Percentiles rank a stretch among this genome's conserved stretches.
Evolutionary conservation across 2,329 filamentous ascomycete species (phyloP).

Genomic region (Aspergillus sp.): DNA sequence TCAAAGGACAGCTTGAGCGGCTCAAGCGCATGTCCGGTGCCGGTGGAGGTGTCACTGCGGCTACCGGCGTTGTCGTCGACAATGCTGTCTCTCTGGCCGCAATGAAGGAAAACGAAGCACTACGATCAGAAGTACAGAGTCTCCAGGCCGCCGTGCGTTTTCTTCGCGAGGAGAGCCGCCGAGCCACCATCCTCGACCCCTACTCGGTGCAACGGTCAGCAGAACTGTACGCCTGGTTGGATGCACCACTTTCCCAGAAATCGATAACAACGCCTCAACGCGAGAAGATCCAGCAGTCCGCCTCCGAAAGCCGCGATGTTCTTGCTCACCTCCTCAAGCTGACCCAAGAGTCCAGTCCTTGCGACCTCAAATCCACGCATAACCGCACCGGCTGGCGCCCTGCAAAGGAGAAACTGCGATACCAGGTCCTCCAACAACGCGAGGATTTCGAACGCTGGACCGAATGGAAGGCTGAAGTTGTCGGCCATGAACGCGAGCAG

Average conservation of each 20-base stretch:
- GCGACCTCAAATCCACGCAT: conserved; percentile 43
- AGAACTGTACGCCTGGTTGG: conserved; percentile 50
- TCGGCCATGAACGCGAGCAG: conserved; percentile 42
- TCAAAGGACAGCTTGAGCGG: conserved; percentile 47
- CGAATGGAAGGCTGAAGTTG: conserved; percentile 49
- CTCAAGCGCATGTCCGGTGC: conserved; percentile 48
- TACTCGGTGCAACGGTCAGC: conserved; percentile 47
- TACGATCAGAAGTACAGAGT: conserved; percentile 48
- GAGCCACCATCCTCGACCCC: conserved; percentile 45
- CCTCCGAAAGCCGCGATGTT: conserved; percentile 48
- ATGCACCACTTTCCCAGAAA: conserved; percentile 42
- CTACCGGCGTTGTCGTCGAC: conserved; percentile 45
- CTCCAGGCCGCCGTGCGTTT: conserved; percentile 53
- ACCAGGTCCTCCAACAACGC: conserved; percentile 49
- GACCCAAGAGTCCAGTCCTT: conserved; percentile 46
- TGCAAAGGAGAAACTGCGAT: conserved; percentile 47
- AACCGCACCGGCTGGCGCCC: conserved; percentile 47
- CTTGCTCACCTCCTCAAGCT: conserved; percentile 48
- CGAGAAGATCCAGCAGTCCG: conserved; percentile 41
- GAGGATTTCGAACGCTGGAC: conserved; percentile 53
- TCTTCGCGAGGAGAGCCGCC: conserved; percentile 51
- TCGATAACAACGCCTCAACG: conserved; percentile 29
- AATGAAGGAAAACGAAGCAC: conserved; percentile 49
- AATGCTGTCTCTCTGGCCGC: conserved; percentile 44
- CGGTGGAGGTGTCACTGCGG: conserved; percentile 37